Evolutionary conservation across 208 protist genomes (phyloP).

Genomic region (Phytomonas sp.): DNA sequence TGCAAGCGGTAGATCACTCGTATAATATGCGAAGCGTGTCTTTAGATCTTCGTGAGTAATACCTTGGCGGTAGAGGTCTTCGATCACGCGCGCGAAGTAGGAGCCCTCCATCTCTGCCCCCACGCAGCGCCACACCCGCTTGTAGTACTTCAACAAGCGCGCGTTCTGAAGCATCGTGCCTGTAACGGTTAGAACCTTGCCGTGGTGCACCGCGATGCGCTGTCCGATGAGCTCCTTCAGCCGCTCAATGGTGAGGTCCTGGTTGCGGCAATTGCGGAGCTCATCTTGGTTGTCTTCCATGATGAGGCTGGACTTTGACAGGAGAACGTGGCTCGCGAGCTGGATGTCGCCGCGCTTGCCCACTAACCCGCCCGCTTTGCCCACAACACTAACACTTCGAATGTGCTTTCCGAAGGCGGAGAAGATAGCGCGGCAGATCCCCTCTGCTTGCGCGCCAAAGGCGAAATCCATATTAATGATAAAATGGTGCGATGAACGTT

Average conservation of each 20-base stretch:
- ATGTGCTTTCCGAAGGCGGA: constrained; percentile 73
- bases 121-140: constrained; percentile 74
- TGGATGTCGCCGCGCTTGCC: constrained; percentile 86
- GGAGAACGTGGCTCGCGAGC: constrained; percentile 74
- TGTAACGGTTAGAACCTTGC: constrained; percentile 75
- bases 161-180: constrained; percentile 86
- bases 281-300: constrained; percentile 80
- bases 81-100: constrained; percentile 81
- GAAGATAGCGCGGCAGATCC: constrained; percentile 72
- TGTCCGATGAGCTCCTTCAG: constrained; percentile 50
- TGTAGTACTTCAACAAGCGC: constrained; percentile 73
- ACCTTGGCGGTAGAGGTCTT: constrained; percentile 73
- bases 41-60: constrained; percentile 47
- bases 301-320: constrained; percentile 79
- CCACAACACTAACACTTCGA: constrained; percentile 82
- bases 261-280: constrained; percentile 74
- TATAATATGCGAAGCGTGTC: constrained; percentile 86
- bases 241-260: constrained; percentile 45
- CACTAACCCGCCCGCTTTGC: constrained; percentile 82
- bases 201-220: constrained; percentile 43
- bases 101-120: constrained; percentile 87
- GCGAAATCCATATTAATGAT: constrained; percentile 91
- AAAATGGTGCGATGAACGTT: constrained; percentile 51
- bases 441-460: constrained; percentile 85
- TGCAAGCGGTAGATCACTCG: constrained; percentile 74